Base-by-base conservation (phyloP, 495 filamentous ascomycete genomes). In the Xylaria telfairii region DNA sequence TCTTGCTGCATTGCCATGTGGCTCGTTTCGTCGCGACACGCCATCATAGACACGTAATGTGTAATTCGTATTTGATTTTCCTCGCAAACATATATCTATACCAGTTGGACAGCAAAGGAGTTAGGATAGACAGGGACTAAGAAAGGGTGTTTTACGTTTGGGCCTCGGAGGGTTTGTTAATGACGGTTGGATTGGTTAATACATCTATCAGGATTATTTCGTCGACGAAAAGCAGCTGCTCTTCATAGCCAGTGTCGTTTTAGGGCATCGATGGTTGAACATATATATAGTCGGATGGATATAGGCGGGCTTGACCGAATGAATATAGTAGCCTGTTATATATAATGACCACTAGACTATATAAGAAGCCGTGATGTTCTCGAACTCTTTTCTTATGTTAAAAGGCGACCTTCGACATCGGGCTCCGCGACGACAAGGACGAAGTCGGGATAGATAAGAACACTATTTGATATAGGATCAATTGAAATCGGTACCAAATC, bases 101-200 rank as follows among this genome's bases (percentile, higher is more conserved):
- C 65, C 39, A 46, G 26, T 57, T 67, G 54, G 53, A 59, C 17
- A 68, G 65, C 53, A 60, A 44, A 30, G 65, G 65, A 44, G 65
- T 68, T 68, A 54, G 19, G 4, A 37, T 66, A 66, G 64, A 66
- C 30, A 19, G 28, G 46, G 46, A 65, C 46, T 12, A 37, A 42
- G 32, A 66, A 21, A 42, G 21, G 64, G 64, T 47, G 64, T 66
- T 53, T 39, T 3, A 37, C 0, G 7, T 65, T 19, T 21, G 62
- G 15, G 17, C 10, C n/a, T 54, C 30, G 46, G 28, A 28, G 17
- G 34, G 47, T 17, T 66, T 54, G 64, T 47, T 12, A 53, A 53
- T 21, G 63, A 65, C 8, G 21, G 44, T 42, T 4, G 64, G 47
- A 54, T n/a, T 54, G 28, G 46, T 21, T 21, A 8, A 53, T 66